Evolutionary conservation across 345 rosid species (phyloP), one percentile per base, ranked within the genome.

Genomic region (Salix koriyanagi): DNA sequence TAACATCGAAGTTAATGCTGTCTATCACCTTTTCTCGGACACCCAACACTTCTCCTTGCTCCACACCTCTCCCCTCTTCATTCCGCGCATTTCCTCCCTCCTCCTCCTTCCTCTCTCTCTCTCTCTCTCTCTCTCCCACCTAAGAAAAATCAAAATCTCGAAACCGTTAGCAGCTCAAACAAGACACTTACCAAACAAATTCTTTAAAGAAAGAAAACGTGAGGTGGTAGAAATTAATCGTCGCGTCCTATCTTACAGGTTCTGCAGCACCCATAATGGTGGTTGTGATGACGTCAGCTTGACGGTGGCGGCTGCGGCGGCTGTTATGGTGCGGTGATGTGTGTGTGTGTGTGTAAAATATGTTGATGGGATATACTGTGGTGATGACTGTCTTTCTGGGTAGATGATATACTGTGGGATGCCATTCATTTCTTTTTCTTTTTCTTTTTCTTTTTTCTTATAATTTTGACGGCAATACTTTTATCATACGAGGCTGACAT

Each of bases 91-190:
- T 25, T 44, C 52, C 71, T 64, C 74, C 75, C 30, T 75, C 48
- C 69, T 41, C 44, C n/a, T n/a, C 71, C 15, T 69, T 70, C 42
- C 73, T 81, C 74, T 73, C 81, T 21, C 67, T 78, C 46, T 79
- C 92, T 75, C 87, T 82, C 46, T 83, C 92, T 75, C 87, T 83
- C 79, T 86, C 91, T 42, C 36, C 81, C 79, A 71, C 91, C 91
- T 78, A 30, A 70, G 67, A 74, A 28, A 1, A 46, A 66, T 7
- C 60, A 67, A 25, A 71, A 50, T 25, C n/a, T 12, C 60, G 28
- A 66, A 79, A 69, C 37, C 71, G 72, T 77, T 41, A 81, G 70
- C 73, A 26, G 41, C 60, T 46, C 21, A 26, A 56, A 13, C 65
- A 34, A 26, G 21, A 34, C 11, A 71, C 52, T 11, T 39, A 75